These are phyloP conservation scores for Cucurbita pepo DNA, from an alignment of 306 rosid genomes.

Conservation along the genomic window DNA sequence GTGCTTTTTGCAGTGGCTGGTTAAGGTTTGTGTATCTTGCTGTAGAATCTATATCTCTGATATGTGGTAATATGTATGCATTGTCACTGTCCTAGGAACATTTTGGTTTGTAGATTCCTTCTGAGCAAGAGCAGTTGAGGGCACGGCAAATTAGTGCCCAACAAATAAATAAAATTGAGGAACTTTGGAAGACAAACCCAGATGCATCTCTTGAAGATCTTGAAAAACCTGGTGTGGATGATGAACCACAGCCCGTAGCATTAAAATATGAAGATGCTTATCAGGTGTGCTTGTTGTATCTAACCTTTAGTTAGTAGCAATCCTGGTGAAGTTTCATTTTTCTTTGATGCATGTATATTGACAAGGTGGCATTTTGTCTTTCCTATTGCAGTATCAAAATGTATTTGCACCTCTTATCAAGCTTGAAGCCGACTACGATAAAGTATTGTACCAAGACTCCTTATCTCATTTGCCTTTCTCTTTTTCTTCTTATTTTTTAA, in stretches of 20 bases:
- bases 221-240: slow-evolving; percentile 98
- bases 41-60: background rate
- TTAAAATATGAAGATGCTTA: slow-evolving; percentile 97
- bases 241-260: slow-evolving; percentile 94
- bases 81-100: slow-evolving; percentile 1
- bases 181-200: slow-evolving; percentile 96
- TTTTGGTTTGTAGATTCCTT: slow-evolving; percentile 59
- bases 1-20: slow-evolving; percentile 99
- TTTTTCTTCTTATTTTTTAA: background rate
- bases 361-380: slow-evolving; percentile 11
- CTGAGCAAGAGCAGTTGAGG: slow-evolving; percentile 98
- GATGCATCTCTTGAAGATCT: slow-evolving; percentile 99
- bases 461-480: background rate
- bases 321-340: background rate
- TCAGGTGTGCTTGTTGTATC: slow-evolving; percentile 39
- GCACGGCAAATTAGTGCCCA: slow-evolving; percentile 99
- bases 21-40: slow-evolving; percentile 47
- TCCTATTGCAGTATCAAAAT: slow-evolving; percentile 74
- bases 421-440: slow-evolving; percentile 99
- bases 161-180: slow-evolving; percentile 97
- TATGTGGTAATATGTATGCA: background rate
- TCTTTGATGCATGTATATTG: slow-evolving; percentile 6
- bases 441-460: slow-evolving; percentile 29
- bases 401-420: slow-evolving; percentile 98
- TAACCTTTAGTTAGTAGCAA: background rate